Evolutionary conservation across 2,329 filamentous ascomycete species (phyloP).

Genomic region (Amesomyces nigricolor): DNA sequence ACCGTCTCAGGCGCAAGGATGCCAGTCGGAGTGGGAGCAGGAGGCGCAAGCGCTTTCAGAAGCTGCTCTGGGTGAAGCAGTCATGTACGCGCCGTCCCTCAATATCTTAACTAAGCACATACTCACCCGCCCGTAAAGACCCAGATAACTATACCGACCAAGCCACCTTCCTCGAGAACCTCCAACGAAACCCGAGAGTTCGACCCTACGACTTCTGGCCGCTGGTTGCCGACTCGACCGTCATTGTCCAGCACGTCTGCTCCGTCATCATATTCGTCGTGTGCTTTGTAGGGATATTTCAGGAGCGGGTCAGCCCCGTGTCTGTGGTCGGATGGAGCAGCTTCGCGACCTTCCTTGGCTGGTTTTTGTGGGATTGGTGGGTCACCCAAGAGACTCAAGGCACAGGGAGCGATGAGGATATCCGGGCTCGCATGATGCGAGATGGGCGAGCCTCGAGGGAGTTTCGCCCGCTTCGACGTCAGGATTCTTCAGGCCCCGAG

Average conservation of each 20-base stretch:
- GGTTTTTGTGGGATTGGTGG: constrained; percentile 91
- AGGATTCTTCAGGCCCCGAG: constrained; percentile 20
- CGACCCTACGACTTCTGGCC: constrained; percentile 98
- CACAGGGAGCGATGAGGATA: constrained; percentile 39
- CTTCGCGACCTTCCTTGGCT: constrained; percentile 75
- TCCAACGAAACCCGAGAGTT: constrained; percentile 88
- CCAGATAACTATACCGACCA: constrained; percentile 99
- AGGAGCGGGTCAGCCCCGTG: constrained; percentile 83
- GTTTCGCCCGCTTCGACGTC: constrained; percentile 20
- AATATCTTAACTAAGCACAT: background rate
- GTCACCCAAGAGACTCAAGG: constrained; percentile 60
- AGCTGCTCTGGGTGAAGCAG: constrained; percentile 96
- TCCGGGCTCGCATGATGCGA: constrained; percentile 35
- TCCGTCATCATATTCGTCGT: constrained; percentile 92
- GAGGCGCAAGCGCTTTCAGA: constrained; percentile 79
- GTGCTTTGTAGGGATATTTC: constrained; percentile 85
- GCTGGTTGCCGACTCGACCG: constrained; percentile 86
- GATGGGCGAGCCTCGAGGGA: constrained; percentile 26
- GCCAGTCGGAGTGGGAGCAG: constrained; percentile 58
- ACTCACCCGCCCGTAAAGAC: constrained; percentile 44
- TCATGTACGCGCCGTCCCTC: constrained; percentile 55
- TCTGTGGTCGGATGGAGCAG: constrained; percentile 82
- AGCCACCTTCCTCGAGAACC: constrained; percentile 89
- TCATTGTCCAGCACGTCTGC: constrained; percentile 95
- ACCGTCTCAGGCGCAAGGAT: constrained; percentile 43